Base-by-base conservation (phyloP, 805 yeast genomes). In the Vanderwaltozyma tropicalis region DNA sequence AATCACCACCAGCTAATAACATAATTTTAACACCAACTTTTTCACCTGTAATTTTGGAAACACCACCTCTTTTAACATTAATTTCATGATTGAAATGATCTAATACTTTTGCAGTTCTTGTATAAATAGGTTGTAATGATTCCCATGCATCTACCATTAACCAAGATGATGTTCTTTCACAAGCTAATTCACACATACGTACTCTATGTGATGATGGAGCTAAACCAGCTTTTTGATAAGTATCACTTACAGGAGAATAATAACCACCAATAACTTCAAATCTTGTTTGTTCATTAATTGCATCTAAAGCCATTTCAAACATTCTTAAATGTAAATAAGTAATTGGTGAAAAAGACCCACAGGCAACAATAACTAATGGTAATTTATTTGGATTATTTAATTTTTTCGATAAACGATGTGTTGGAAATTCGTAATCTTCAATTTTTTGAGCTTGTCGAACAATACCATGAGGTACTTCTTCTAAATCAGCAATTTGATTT, bases 101-200 rank as follows among this genome's bases (percentile, higher is more conserved):
- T 54, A 92, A 69, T 5, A 92, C 98, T 38, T 86, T 72, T 2
- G 97, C 96, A 0, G 98, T 92, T 48, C 98, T 72, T 20, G 95
- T 86, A 59, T 92, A 92, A 32, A 77, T 71, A 1, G 84, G 83
- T 61, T 92, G 98, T 42, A 92, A 67, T 3, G 94, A 80, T 64
- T 92, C 98, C 98, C 98, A 92, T 1, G 97, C 96, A 59, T 92
- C 98, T 21, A 92, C 98, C 98, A 92, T 92, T 28, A 92, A 69
- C 98, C 98, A 92, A 20, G 89, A 78, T 4, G 92, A 78, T 0
- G 98, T 92, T 52, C 98, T 71, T 57, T 92, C 98, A 61, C 98
- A 88, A 0, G 96, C 97, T 54, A 92, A 69, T 59, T 92, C 98
- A 62, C 98, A 87, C 98, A 92, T 92, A 37, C 97, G 71, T 10